A percentile compares a stretch with the other conserved stretches of the same genome.
These are phyloP conservation scores for Suillus occidentalis DNA, from an alignment of 768 basidiomycete species.

Conservation along the genomic window DNA sequence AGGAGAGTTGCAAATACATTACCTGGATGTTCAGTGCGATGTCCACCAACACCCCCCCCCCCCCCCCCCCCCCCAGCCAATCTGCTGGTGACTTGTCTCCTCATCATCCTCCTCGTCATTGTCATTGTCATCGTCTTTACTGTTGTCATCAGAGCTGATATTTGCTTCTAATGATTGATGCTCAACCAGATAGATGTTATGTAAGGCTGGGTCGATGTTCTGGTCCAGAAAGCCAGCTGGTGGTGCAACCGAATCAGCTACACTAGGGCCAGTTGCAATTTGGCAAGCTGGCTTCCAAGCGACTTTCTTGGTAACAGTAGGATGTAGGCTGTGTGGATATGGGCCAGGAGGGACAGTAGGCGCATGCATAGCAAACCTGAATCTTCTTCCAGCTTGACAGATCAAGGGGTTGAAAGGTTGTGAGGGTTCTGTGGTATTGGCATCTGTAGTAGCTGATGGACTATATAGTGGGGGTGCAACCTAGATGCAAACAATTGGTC, in stretches of 20 bases:
- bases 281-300: background rate
- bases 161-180: no score
- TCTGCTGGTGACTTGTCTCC: background rate
- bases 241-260: background rate
- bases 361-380: background rate
- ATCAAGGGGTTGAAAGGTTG: background rate
- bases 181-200: no score
- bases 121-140: no score
- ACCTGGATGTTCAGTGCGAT: background rate
- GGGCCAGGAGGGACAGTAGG: background rate
- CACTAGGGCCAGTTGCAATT: background rate
- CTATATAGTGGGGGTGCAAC: background rate
- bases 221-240: no score
- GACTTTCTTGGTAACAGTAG: background rate
- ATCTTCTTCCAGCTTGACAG: background rate
- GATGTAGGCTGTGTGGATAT: background rate
- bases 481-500: background rate
- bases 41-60: background rate
- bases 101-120: background rate
- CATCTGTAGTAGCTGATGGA: background rate
- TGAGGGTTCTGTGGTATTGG: background rate
- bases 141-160: no score
- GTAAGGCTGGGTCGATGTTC: no score
- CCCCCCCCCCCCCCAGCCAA: background rate
- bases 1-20: background rate